Base-by-base conservation (phyloP, 306 rosid genomes). In the Cucurbita ficifolia region DNA sequence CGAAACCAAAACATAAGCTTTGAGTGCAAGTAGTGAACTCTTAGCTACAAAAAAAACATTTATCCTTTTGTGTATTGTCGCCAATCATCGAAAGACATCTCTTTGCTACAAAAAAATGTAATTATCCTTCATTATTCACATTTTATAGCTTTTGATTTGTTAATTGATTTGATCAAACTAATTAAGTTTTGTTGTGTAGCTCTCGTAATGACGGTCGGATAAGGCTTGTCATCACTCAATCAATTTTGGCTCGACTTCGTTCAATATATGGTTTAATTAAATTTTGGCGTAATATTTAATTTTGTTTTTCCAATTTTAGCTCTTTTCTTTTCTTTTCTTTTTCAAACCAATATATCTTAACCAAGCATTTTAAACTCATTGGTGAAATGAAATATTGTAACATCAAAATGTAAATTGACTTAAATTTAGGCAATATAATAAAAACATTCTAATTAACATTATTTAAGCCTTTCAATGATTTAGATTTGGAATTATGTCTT, bases 101-200 rank as follows among this genome's bases (percentile, higher is more conserved):
- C 4, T 42, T 64, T 64, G 21, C 42, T 65, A 5, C 35, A 6
- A 43, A 65, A 42, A 10, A 42, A 64, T 18, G 40, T 40, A 64
- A 64, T 64, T 64, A 64, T 64, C 71, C 42, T 39, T 63, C 33
- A 63, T 64, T 10, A 64, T 64, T 64, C 71, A 64, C 71, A 51
- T 63, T 63, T 39, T 10, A 0, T 62, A 62, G 70, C n/a, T n/a
- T n/a, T n/a, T n/a, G 33, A 63, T 42, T 64, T 64, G 17, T 64
- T 64, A 10, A 64, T 39, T 64, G 6, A 21, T 64, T 64, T 40
- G 10, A 63, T 39, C 50, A 8, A 39, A 39, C n/a, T 63, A 10
- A 39, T n/a, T 6, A 62, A 18, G 42, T 1, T 65, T 42, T 65
- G 36, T 43, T 21, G 17, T 22, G 18, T 65, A 21, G 2, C 52